Base-by-base conservation (phyloP, 106 monocot genomes). In the Acorus calamus region DNA sequence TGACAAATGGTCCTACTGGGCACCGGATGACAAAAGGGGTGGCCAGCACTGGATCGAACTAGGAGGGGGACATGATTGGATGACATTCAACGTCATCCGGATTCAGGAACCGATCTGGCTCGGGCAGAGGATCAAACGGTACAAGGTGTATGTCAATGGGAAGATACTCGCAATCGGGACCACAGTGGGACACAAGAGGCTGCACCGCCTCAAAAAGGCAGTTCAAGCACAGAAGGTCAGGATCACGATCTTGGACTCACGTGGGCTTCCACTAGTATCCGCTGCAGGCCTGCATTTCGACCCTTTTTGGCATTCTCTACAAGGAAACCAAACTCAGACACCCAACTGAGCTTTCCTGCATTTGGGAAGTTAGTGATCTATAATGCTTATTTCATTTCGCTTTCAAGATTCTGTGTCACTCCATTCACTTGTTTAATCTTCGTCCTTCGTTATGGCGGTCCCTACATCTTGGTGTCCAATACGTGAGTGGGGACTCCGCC, bases 171-270 rank as follows among this genome's bases (percentile, higher is more conserved):
- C 64, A 9, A 71, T 76, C 5, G 84, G 93, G 47, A 94, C 93
- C 8, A 89, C 86, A 28, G 77, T 94, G 6, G 93, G 93, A 44
- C 60, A 94, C 77, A 89, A 84, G 74, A 66, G 89, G 77, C 73
- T 94, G 59, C 81, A 94, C 69, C 46, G 81, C 60, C 80, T 94
- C 49, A 46, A 2, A 57, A 42, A 8, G 69, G 54, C 61, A 2
- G 73, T 86, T 0, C 8, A 14, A 4, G 89, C 72, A 0, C 44
- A 59, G 73, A 55, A 43, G 75, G 59, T 93, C 53, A 81, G 71
- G 77, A 49, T 94, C 6, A 58, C 66, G 46, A 75, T 94, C 53
- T 8, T 53, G 11, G 50, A 60, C 65, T 84, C 79, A n/a, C 57
- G 79, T 7, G 81, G 73, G 2, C 65, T 74, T 53, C 89, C 93